These are phyloP conservation scores for Gossypium armourianum DNA, from an alignment of 441 rosid species.

Conservation along the genomic window DNA sequence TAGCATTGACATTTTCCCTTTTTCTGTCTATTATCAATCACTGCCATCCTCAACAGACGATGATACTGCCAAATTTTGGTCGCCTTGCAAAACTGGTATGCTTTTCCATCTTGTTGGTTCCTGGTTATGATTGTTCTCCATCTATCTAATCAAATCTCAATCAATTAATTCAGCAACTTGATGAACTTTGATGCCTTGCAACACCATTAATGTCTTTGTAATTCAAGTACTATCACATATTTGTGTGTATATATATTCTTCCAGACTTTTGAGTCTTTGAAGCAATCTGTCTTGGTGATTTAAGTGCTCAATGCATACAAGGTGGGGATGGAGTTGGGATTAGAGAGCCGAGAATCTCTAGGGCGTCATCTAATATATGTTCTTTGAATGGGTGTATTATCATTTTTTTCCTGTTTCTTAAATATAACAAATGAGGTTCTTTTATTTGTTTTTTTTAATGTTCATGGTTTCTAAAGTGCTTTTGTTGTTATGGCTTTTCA, in stretches of 20 bases:
- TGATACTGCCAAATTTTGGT: constrained; percentile 74
- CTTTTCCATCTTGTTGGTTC: not conserved
- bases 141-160: not conserved
- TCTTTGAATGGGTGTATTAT: not conserved
- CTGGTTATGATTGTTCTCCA: not conserved
- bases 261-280: not conserved
- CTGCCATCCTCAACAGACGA: constrained; percentile 44
- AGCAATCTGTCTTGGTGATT: not conserved
- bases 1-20: constrained; percentile 5
- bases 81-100: constrained; percentile 76
- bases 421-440: not conserved
- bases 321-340: not conserved
- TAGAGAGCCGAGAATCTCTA: not conserved
- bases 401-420: not conserved
- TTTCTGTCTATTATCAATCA: not conserved
- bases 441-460: not conserved
- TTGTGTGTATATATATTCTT: not conserved
- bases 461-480: not conserved
- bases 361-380: not conserved
- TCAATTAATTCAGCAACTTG: not conserved
- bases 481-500: not conserved
- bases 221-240: not conserved
- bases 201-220: not conserved
- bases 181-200: not conserved
- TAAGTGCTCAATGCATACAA: not conserved